These are phyloP conservation scores for Xylaria sp. DNA, from an alignment of 2,329 filamentous ascomycete species.

Conservation along the genomic window DNA sequence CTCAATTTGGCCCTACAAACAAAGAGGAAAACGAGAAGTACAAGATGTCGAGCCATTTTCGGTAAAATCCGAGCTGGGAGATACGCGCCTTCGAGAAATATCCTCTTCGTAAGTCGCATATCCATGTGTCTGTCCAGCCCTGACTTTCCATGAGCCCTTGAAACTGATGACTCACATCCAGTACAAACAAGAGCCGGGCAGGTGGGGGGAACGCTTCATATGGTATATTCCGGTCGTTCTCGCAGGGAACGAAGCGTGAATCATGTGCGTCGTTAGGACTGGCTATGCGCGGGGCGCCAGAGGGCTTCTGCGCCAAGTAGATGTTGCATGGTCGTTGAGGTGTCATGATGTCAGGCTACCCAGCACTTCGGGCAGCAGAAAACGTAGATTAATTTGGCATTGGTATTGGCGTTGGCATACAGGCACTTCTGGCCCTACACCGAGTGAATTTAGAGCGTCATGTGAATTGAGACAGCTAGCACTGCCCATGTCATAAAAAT, in stretches of 20 bases:
- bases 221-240: background rate
- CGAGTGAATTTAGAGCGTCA: background rate
- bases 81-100: background rate
- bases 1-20: slow-evolving; percentile 11
- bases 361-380: background rate
- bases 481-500: background rate
- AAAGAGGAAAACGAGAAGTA: slow-evolving; percentile 15
- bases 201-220: background rate
- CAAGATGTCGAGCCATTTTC: slow-evolving; percentile 4
- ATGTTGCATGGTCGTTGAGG: background rate
- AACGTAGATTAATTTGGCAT: background rate
- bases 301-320: background rate
- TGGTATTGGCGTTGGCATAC: background rate
- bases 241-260: background rate
- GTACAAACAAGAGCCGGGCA: background rate
- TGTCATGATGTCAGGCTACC: background rate
- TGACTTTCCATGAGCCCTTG: background rate
- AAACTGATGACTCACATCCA: background rate
- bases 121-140: background rate
- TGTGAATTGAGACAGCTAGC: background rate
- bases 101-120: background rate
- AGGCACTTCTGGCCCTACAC: background rate
- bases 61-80: background rate
- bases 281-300: background rate
- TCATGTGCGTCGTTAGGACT: background rate